A percentile compares a stretch with the other conserved stretches of the same genome.
Conservation (phyloP, 2,329 filamentous ascomycete species). For the Aspergillus pseudoglaucus region DNA sequence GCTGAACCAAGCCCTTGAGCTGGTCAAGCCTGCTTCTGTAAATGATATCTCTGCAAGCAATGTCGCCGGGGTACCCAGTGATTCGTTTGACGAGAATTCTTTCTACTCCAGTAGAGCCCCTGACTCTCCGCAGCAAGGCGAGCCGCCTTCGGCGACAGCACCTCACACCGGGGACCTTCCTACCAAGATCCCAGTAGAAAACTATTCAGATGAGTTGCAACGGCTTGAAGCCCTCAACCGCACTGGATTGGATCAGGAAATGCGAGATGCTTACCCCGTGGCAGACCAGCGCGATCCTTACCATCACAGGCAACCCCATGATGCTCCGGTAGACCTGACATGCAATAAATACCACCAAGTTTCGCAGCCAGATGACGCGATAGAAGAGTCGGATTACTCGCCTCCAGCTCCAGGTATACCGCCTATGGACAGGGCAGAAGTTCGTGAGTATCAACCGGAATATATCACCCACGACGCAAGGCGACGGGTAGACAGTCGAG, state of each 20-base stretch:
- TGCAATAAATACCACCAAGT: constrained; percentile 15
- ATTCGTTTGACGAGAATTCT: constrained; percentile 86
- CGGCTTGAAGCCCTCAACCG: constrained; percentile 33
- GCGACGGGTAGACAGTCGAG: constrained; percentile 33
- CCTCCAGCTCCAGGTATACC: constrained; percentile 38
- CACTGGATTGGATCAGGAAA: constrained; percentile 32
- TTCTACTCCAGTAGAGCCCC: constrained; percentile 90
- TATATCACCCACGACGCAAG: constrained; percentile 24
- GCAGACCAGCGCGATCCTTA: constrained; percentile 29
- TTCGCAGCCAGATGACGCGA: constrained; percentile 24
- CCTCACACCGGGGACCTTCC: constrained; percentile 26
- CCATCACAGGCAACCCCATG: constrained; percentile 24
- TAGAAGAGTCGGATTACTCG: constrained; percentile 44
- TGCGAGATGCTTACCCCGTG: constrained; percentile 34
- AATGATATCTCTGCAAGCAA: constrained; percentile 48
- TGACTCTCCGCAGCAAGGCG: constrained; percentile 58
- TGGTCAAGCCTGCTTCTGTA: constrained; percentile 63
- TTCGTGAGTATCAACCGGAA: constrained; percentile 17
- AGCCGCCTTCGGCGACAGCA: constrained; percentile 25
- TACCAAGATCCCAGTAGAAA: constrained; percentile 28
- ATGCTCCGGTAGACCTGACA: constrained; percentile 13
- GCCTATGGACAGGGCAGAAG: constrained; percentile 22
- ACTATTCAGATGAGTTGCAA: constrained; percentile 30
- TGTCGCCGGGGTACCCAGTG: constrained; percentile 60
- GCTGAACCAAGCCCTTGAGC: constrained; percentile 61